These are phyloP conservation scores for Scedosporium boydii DNA, from an alignment of 2,329 filamentous ascomycete genomes.

Conservation along the genomic window DNA sequence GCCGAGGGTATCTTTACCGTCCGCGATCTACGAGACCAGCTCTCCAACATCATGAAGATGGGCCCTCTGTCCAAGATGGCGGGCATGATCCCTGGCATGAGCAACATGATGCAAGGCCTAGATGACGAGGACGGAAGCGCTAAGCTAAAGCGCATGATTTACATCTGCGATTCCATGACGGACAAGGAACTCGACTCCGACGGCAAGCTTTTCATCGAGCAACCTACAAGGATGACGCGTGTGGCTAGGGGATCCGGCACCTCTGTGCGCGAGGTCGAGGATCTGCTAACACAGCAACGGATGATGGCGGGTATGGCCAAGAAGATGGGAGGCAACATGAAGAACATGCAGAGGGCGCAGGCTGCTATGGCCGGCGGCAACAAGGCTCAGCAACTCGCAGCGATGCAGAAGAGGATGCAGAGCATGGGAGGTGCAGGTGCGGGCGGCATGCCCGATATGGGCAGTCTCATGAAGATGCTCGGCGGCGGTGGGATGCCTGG, in stretches of 20 bases:
- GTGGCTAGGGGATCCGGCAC: slow-evolving; percentile 87
- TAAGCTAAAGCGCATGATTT: slow-evolving; percentile 97
- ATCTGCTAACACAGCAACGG: slow-evolving; percentile 91
- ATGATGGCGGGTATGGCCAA: slow-evolving; percentile 99
- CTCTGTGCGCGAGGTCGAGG: slow-evolving; percentile 84
- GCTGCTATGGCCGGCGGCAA: slow-evolving; percentile 84
- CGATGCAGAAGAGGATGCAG: slow-evolving; percentile 92
- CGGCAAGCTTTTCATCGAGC: slow-evolving; percentile 86
- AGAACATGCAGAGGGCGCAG: slow-evolving; percentile 92
- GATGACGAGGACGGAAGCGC: slow-evolving; percentile 92
- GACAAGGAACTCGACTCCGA: slow-evolving; percentile 91
- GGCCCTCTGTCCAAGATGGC: slow-evolving; percentile 95
- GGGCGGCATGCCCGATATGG: slow-evolving; percentile 71
- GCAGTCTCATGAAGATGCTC: slow-evolving; percentile 85
- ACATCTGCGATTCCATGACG: slow-evolving; percentile 98
- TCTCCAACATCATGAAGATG: slow-evolving; percentile 99
- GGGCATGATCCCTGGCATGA: slow-evolving; percentile 95
- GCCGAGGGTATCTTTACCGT: slow-evolving; percentile 94
- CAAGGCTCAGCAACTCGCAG: slow-evolving; percentile 86
- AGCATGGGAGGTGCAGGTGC: slow-evolving; percentile 74
- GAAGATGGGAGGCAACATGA: slow-evolving; percentile 96
- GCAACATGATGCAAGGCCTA: slow-evolving; percentile 88
- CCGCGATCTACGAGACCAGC: slow-evolving; percentile 86
- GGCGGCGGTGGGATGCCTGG: slow-evolving; percentile 50
- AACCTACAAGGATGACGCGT: slow-evolving; percentile 86